Evolutionary conservation across 441 rosid genomes (phyloP), one percentile per base, ranked within the genome.

Genomic region (Syzygium syzygioides): DNA sequence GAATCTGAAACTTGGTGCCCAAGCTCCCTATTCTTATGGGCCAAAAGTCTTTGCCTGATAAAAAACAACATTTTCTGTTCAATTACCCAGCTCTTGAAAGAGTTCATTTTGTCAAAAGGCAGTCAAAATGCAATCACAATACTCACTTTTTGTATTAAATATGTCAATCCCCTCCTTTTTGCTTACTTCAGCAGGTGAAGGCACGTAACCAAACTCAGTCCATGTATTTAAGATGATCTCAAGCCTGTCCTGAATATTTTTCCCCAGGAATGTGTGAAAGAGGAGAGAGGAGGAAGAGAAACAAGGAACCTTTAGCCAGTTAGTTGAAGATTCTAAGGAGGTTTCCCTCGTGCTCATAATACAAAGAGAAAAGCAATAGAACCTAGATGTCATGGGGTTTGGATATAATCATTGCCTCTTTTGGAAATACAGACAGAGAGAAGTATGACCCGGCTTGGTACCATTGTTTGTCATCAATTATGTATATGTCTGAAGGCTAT

Each of bases 151-250:
- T 85, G 76, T 93, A 88, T 93, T 90, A 48, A 94, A 91, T 88
- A 96, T 93, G 92, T 93, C 92, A 48, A 96, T 90, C 88, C 96
- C 99, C 92, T 96, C 99, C 90, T 88, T 92, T 92, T 94, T 91
- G 64, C 98, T 95, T 88, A 94, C 99, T 92, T 95, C 94, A 30
- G 97, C 95, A 56, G 97, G 99, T 52, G 97, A 93, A 90, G 96
- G 98, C 50, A 96, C 94, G 84, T 80, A 89, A n/a, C 97, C 87
- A 1, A 59, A 89, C 60, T 93, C 92, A 88, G 95, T 95, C 99
- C 99, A 97, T 87, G 92, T 92, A 89, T 95, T 93, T 41, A 96
- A 91, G 87, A 97, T 95, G 26, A 95, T 96, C 93, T 95, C 97
- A 89, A 97, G 96, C 93, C 99, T 96, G 89, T 93, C 95, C 99